Evolutionary conservation across 2,329 filamentous ascomycete genomes (phyloP), one percentile per base, ranked within the genome.

Genomic region (Neonectria faginata): DNA sequence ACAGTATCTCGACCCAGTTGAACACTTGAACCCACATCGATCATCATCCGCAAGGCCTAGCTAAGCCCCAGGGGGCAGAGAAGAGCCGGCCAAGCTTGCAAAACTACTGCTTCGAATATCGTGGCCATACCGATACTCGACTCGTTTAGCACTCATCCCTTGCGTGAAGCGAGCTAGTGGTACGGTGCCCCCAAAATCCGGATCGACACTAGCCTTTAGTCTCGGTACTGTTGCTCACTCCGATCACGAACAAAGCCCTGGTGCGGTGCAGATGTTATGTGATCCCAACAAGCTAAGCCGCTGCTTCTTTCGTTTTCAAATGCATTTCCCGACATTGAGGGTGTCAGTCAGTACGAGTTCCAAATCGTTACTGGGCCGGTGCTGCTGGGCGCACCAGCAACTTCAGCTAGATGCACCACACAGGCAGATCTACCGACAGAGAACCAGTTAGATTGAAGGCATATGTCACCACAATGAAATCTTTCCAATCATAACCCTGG

Each of bases 81-180:
- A 70, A 65, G 59, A 64, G 65, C 65, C 63, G 65, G 52, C 42
- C 52, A 52, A 47, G 16, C 42, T n/a, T 36, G 50, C 42, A 51
- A 53, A 53, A 62, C 62, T 39, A 31, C 3, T 42, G 16, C 12
- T 12, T 36, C 5, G 14, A 5, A 36, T 50, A 48, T 58, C 22
- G n/a, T 16, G 25, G 42, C 25, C 36, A 18, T 50, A 36, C 27
- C 41, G 42, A 51, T 36, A 50, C 53, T 36, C 31, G 50, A 51
- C 33, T 54, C 53, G 47, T 53, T 57, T 52, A 48, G 45, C 39
- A 51, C 52, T 51, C 57, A 25, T 48, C 57, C 60, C 63, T 67
- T 67, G 60, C 63, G 54, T 64, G 44, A 56, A 29, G 36, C 33
- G 36, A 62, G 54, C 33, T 36, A 31, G 27, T 39, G 55, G 25